A percentile compares a stretch with the other conserved stretches of the same genome.
phyloP scores from a whole-genome alignment of 2,329 filamentous ascomycete genomes.

The Clonostachys sp. region DNA sequence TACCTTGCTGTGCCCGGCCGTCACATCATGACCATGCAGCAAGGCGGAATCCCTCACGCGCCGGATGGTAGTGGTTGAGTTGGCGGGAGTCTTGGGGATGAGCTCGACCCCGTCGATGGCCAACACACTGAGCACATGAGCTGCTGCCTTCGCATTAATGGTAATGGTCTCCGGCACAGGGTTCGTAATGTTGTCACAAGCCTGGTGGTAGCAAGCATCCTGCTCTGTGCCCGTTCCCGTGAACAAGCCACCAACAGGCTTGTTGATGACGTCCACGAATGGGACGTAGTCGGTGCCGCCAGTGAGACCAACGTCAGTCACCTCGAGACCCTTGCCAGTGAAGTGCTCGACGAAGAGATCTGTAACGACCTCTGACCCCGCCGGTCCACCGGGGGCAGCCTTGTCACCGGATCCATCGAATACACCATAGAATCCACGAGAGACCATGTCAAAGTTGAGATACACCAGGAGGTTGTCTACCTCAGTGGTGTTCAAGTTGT shows the following conservation, averaged over 20 bases:
- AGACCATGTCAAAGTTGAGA: constrained; percentile 36
- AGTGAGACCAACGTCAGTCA: constrained; percentile 14
- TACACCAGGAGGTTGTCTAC: constrained; percentile 27
- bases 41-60: neutral
- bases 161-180: constrained; percentile 21
- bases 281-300: constrained; percentile 58
- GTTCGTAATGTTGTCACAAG: constrained; percentile 26
- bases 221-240: constrained; percentile 52
- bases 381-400: constrained; percentile 25
- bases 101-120: constrained; percentile 13
- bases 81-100: constrained; percentile 15
- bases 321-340: constrained; percentile 19
- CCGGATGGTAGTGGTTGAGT: constrained; percentile 3
- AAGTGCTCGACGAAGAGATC: constrained; percentile 26
- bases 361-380: constrained; percentile 22
- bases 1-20: neutral
- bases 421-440: constrained; percentile 24
- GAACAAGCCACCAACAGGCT: constrained; percentile 53
- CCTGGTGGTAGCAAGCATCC: constrained; percentile 21
- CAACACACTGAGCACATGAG: constrained; percentile 29
- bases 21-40: neutral
- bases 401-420: constrained; percentile 27
- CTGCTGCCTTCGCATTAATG: constrained; percentile 35
- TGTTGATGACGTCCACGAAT: constrained; percentile 46
- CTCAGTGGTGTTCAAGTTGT: constrained; percentile 21